These are phyloP conservation scores for Phylloporus scabripes DNA, from an alignment of 768 basidiomycete species.

Conservation along the genomic window DNA sequence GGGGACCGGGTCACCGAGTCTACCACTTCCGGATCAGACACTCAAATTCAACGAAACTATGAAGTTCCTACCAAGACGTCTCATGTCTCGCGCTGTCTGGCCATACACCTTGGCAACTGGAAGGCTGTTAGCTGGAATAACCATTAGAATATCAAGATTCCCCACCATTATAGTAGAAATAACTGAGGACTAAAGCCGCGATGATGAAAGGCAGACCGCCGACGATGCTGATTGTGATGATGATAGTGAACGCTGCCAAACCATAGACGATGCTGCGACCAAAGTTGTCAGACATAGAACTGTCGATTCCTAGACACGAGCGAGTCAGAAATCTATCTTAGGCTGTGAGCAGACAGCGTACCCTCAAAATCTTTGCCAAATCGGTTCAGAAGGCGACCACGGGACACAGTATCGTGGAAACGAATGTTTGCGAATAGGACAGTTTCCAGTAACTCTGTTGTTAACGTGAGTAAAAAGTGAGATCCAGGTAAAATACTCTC, in stretches of 20 bases:
- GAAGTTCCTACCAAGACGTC: slow-evolving; percentile 54
- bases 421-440: slow-evolving; percentile 85
- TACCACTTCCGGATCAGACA: slow-evolving; percentile 11
- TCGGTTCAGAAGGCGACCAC: slow-evolving; percentile 77
- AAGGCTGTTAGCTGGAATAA: slow-evolving; percentile 5
- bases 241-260: slow-evolving; percentile 64
- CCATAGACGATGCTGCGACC: slow-evolving; percentile 70
- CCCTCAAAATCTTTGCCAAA: slow-evolving; percentile 91
- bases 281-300: slow-evolving; percentile 78
- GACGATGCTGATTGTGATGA: slow-evolving; percentile 69
- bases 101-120: slow-evolving; percentile 53
- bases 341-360: neutral
- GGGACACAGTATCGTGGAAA: slow-evolving; percentile 89
- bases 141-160: neutral
- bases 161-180: slow-evolving; percentile 69
- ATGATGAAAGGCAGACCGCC: slow-evolving; percentile 74
- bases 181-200: slow-evolving; percentile 49
- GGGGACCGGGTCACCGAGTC: slow-evolving; percentile 48
- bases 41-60: neutral
- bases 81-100: slow-evolving; percentile 84
- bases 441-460: slow-evolving; percentile 56
- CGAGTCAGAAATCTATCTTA: slow-evolving; percentile 6
- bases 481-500: neutral
- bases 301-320: slow-evolving; percentile 61
- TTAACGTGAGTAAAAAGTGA: slow-evolving; percentile 12